Evolutionary conservation across 352 stramenopile species (phyloP).

Genomic region (Phytophthora tentaculata): DNA sequence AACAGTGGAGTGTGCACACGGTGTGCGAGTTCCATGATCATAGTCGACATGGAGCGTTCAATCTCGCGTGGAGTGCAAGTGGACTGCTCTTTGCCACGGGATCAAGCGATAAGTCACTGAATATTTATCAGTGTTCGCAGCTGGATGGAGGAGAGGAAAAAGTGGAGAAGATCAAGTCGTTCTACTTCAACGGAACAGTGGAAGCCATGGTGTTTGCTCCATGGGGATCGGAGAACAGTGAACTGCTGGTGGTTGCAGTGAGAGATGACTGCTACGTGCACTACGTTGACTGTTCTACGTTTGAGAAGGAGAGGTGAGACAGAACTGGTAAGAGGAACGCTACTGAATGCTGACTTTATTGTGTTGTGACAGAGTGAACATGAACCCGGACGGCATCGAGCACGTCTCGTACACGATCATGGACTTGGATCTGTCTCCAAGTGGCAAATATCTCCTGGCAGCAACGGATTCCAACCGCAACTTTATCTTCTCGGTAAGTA

Average conservation of each 20-base stretch:
- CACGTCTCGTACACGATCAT: constrained; percentile 91
- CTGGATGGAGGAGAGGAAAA: constrained; percentile 19
- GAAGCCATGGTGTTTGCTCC: constrained; percentile 72
- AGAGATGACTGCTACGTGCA: constrained; percentile 88
- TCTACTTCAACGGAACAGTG: constrained; percentile 87
- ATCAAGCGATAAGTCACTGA: constrained; percentile 76
- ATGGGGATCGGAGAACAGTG: constrained; percentile 9
- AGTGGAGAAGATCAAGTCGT: constrained; percentile 78
- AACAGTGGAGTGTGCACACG: constrained; percentile 50
- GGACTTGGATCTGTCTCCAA: constrained; percentile 77
- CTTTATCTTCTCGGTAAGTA: constrained; percentile 74
- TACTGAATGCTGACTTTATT: background rate
- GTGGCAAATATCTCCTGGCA: constrained; percentile 78
- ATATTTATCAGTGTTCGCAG: constrained; percentile 63
- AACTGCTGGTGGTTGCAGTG: constrained; percentile 70
- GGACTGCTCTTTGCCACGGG: constrained; percentile 73
- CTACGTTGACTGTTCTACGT: constrained; percentile 78
- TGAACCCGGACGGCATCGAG: constrained; percentile 87
- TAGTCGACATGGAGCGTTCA: constrained; percentile 70
- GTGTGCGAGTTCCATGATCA: constrained; percentile 73
- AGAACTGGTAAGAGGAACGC: background rate
- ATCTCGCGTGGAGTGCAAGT: constrained; percentile 61
- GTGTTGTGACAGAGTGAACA: constrained; percentile 66
- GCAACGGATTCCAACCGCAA: constrained; percentile 85
- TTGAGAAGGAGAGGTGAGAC: constrained; percentile 80